A percentile compares a stretch with the other conserved stretches of the same genome.
Evolutionary conservation across 768 basidiomycete genomes (phyloP).

Genomic region (Leccinum longicurvipes): DNA sequence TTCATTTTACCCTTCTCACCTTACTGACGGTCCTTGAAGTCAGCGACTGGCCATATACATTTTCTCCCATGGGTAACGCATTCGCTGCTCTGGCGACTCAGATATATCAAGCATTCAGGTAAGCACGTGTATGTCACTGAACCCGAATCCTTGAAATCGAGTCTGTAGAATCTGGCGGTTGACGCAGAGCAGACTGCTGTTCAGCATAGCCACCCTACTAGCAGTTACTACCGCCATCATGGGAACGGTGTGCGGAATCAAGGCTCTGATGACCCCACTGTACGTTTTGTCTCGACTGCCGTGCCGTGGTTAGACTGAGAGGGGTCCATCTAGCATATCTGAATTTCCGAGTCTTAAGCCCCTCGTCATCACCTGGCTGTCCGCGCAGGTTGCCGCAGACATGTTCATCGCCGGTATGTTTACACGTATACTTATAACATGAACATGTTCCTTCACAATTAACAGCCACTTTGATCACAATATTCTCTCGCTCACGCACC

Average conservation of each 20-base stretch:
- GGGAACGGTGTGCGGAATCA: background rate
- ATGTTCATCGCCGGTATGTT: background rate
- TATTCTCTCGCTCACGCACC: background rate
- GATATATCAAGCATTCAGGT: constrained; percentile 46
- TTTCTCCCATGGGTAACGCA: constrained; percentile 47
- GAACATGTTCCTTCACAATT: background rate
- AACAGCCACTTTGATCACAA: background rate
- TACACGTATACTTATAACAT: background rate
- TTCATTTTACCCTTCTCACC: background rate
- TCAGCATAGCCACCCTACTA: background rate
- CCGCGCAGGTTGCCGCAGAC: background rate
- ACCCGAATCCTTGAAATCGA: background rate
- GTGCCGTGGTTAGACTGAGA: background rate
- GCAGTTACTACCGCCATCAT: background rate
- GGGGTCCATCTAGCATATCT: background rate
- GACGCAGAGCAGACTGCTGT: background rate
- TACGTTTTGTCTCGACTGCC: background rate
- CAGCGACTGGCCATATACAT: constrained; percentile 47
- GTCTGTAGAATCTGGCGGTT: constrained; percentile 16
- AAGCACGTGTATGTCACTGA: constrained; percentile 4
- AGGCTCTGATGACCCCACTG: background rate
- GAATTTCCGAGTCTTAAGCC: background rate
- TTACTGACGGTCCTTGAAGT: constrained; percentile 22
- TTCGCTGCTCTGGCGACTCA: constrained; percentile 49
- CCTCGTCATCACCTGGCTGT: background rate